These are phyloP conservation scores for Vinca major DNA, from an alignment of 305 asterid genomes.

Conservation along the genomic window DNA sequence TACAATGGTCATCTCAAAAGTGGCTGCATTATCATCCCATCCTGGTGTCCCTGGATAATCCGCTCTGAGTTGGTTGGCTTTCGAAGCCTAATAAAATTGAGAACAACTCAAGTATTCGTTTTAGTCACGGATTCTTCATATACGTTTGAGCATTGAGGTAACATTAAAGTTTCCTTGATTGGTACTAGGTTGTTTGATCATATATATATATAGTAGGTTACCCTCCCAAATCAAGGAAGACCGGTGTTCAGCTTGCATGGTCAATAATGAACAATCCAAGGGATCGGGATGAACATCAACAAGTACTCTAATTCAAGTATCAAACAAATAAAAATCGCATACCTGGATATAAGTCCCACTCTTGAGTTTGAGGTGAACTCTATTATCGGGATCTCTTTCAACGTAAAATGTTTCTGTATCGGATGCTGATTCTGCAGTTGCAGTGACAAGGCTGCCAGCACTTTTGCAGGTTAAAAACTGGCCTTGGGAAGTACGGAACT, in stretches of 20 bases:
- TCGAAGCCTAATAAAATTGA: conserved; percentile 56
- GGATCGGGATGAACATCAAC: too few species aligned
- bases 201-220: too few species aligned
- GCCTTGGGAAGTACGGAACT: conserved; percentile 56
- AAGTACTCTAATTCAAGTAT: too few species aligned
- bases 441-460: conserved; percentile 40
- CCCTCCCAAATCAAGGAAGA: too few species aligned
- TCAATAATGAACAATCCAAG: too few species aligned
- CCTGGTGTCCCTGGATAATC: conserved; percentile 67
- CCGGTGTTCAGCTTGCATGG: too few species aligned
- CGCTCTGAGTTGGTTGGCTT: conserved; percentile 53
- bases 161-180: conserved; percentile 10
- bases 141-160: conserved; percentile 6
- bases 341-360: conserved; percentile 62
- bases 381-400: conserved; percentile 44
- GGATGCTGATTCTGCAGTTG: conserved; percentile 43
- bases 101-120: conserved; percentile 20
- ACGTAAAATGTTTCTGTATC: conserved; percentile 52
- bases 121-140: conserved; percentile 1
- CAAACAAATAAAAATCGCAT: too few species aligned
- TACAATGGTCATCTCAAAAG: conserved; percentile 45
- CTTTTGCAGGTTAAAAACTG: conserved; percentile 47
- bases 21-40: conserved; percentile 78
- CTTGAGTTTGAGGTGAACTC: conserved; percentile 51
- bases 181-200: not conserved